Conservation (phyloP, 2,329 filamentous ascomycete species). For the Pseudogymnoascus sp. region DNA sequence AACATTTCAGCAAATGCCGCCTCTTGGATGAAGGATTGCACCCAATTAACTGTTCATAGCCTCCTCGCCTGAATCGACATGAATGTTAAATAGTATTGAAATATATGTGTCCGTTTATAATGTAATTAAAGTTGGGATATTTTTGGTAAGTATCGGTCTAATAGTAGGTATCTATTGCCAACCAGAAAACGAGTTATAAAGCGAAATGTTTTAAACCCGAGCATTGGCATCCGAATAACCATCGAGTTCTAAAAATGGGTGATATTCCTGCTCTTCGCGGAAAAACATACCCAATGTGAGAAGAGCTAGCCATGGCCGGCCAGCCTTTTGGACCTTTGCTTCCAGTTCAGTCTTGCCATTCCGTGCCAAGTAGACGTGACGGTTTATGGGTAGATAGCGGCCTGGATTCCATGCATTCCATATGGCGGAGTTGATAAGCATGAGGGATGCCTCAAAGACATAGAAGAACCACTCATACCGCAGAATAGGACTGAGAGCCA, state of each 20-base stretch:
- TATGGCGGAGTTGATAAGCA: conserved; percentile 40
- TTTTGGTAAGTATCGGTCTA: not conserved
- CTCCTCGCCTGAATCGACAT: not conserved
- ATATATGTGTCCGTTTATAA: not conserved
- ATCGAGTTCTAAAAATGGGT: not conserved
- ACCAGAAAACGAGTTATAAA: not conserved
- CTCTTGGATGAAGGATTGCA: not conserved
- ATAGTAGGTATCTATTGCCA: not conserved
- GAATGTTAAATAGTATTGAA: not conserved
- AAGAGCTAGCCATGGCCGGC: conserved; percentile 22
- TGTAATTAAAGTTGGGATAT: not conserved
- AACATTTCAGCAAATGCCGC: not conserved
- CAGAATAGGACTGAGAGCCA: conserved; percentile 33
- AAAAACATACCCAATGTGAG: conserved; percentile 15
- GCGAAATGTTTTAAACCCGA: not conserved
- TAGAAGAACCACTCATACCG: conserved; percentile 49
- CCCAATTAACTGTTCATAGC: not conserved
- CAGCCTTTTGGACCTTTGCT: conserved; percentile 39
- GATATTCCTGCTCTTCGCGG: conserved; percentile 8
- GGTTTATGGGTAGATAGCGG: conserved; percentile 36
- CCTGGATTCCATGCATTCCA: conserved; percentile 42
- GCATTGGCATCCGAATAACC: not conserved
- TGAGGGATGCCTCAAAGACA: conserved; percentile 43
- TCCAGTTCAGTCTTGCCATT: conserved; percentile 39
- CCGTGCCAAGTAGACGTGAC: conserved; percentile 37